phyloP scores from a whole-genome alignment of 768 basidiomycete species.

The Tulasnella sp. region DNA sequence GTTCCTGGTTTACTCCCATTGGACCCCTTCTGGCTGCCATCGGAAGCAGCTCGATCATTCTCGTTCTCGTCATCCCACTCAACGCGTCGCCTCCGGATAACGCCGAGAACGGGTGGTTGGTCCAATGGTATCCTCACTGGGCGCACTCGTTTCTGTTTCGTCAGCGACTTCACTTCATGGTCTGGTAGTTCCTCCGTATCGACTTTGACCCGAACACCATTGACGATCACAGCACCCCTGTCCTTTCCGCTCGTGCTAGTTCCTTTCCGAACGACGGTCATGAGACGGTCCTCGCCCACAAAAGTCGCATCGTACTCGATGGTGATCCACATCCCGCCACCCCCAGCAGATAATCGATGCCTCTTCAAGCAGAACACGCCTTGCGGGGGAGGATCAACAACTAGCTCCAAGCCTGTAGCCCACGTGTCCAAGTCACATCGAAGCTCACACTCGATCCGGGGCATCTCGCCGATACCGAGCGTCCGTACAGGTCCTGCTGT shows the following conservation, averaged over 20 bases:
- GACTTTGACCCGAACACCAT: conserved; percentile 72
- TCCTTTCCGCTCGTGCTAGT: conserved; percentile 47
- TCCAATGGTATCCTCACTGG: conserved; percentile 83
- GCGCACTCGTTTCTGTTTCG: conserved; percentile 77
- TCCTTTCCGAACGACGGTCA: conserved; percentile 64
- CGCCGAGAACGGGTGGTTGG: conserved; percentile 74
- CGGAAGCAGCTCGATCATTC: conserved; percentile 23
- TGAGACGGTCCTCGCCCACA: conserved; percentile 63
- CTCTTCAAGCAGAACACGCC: conserved; percentile 72
- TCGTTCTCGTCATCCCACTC: conserved; percentile 56
- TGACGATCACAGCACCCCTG: conserved; percentile 77
- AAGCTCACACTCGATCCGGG: conserved; percentile 73
- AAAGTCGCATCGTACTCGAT: conserved; percentile 77
- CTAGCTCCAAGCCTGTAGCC: conserved; percentile 72
- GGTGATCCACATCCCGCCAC: conserved; percentile 91
- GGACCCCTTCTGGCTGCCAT: conserved; percentile 11
- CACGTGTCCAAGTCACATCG: conserved; percentile 88
- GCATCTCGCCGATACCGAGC: conserved; percentile 8
- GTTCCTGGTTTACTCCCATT: conserved; percentile 16
- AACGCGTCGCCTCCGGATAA: conserved; percentile 54
- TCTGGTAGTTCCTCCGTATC: conserved; percentile 86
- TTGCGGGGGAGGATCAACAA: conserved; percentile 87
- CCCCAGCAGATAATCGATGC: conserved; percentile 74
- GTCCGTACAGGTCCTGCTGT: background rate
- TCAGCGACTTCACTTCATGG: conserved; percentile 69